Evolutionary conservation across 2,329 filamentous ascomycete species (phyloP).

Genomic region (Fusarium sp.): DNA sequence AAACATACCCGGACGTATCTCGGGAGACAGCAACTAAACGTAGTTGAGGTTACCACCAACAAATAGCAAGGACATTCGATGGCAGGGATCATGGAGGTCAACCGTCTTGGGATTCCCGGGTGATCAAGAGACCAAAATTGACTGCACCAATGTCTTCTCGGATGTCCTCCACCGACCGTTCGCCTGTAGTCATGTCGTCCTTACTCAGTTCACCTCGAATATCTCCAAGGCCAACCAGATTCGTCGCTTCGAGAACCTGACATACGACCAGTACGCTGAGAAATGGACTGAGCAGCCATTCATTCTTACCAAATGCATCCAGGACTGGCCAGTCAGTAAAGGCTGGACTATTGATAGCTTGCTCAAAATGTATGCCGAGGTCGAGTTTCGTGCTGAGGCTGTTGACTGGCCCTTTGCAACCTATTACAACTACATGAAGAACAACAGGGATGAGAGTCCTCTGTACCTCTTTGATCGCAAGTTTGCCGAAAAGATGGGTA

Average conservation of each 20-base stretch:
- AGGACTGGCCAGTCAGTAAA: slow-evolving; percentile 81
- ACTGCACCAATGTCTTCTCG: slow-evolving; percentile 86
- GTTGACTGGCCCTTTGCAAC: slow-evolving; percentile 91
- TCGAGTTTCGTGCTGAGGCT: slow-evolving; percentile 87
- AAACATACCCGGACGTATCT: slow-evolving; percentile 20
- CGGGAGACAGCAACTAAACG: slow-evolving; percentile 28
- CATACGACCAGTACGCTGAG: slow-evolving; percentile 78
- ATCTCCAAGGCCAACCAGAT: slow-evolving; percentile 85
- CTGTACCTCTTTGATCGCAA: slow-evolving; percentile 91
- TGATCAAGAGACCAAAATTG: slow-evolving; percentile 67
- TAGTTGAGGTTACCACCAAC: slow-evolving; percentile 47
- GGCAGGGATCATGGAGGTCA: slow-evolving; percentile 87
- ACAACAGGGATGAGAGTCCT: slow-evolving; percentile 86
- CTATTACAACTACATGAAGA: slow-evolving; percentile 85
- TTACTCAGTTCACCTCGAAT: slow-evolving; percentile 74
- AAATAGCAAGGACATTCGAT: slow-evolving; percentile 60
- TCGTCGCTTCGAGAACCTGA: slow-evolving; percentile 74
- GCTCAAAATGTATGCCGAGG: slow-evolving; percentile 71
- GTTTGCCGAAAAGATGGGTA: slow-evolving; percentile 87
- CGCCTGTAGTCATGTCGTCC: slow-evolving; percentile 82
- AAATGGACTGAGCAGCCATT: slow-evolving; percentile 87
- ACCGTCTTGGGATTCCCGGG: slow-evolving; percentile 75
- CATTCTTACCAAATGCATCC: slow-evolving; percentile 85
- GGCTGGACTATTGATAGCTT: slow-evolving; percentile 81
- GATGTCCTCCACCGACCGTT: slow-evolving; percentile 92